Percentiles rank a stretch among this genome's conserved stretches.
These are phyloP conservation scores for Batrachochytrium dendrobatidis DNA, from an alignment of 371 early-diverging fungal species.

Conservation along the genomic window DNA sequence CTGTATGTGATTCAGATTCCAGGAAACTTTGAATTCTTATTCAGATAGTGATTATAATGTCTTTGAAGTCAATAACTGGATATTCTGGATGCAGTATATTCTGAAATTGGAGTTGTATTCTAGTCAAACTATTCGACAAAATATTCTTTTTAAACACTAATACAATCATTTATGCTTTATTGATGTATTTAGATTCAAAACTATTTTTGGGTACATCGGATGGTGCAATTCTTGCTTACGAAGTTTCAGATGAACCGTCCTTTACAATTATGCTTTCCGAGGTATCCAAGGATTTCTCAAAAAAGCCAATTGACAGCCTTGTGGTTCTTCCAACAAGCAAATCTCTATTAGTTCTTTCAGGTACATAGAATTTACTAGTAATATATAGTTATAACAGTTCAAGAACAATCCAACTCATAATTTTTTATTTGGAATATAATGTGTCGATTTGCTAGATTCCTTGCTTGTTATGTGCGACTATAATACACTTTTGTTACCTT, in stretches of 20 bases:
- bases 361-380: conserved; percentile 1
- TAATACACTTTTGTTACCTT: conserved; percentile 9
- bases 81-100: neutral
- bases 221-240: conserved; percentile 34
- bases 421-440: too few relatives aligned
- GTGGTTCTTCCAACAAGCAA: conserved; percentile 9
- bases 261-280: conserved; percentile 31
- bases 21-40: too few relatives aligned
- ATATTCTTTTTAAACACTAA: neutral
- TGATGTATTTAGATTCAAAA: neutral
- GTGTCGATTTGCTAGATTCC: too few relatives aligned
- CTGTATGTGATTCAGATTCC: too few relatives aligned
- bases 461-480: conserved; percentile 16
- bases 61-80: neutral
- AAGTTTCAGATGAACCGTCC: conserved; percentile 30
- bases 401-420: too few relatives aligned
- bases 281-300: conserved; percentile 18
- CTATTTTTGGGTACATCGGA: conserved; percentile 31
- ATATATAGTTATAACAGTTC: too few relatives aligned
- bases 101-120: neutral
- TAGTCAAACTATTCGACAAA: neutral
- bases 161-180: neutral
- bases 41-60: neutral
- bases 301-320: conserved; percentile 18
- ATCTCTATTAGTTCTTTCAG: conserved; percentile 15